Conservation (phyloP, 768 basidiomycete species). For the Macrolepiota dolichaula region DNA sequence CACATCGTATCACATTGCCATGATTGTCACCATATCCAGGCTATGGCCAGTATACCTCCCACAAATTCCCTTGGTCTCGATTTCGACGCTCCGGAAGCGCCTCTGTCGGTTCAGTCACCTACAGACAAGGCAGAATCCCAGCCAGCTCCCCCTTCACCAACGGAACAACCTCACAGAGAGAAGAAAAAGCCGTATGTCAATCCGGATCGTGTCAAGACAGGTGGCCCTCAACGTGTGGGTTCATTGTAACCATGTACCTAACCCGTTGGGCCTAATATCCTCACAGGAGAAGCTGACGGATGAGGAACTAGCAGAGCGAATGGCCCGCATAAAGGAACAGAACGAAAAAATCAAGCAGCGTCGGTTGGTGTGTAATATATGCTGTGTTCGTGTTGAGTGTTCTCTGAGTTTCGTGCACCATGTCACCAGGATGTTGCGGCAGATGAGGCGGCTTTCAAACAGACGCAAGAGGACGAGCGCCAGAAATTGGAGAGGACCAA, state of each 20-base stretch:
- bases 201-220: conserved; percentile 81
- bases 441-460: conserved; percentile 75
- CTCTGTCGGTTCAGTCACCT: conserved; percentile 10
- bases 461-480: conserved; percentile 65
- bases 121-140: conserved; percentile 10
- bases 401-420: not conserved
- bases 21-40: conserved; percentile 32
- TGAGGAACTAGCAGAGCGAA: conserved; percentile 64
- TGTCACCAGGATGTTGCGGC: conserved; percentile 66
- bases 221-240: conserved; percentile 68
- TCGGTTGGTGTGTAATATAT: conserved; percentile 42
- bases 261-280: not conserved
- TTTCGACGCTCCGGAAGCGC: conserved; percentile 42
- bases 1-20: conserved; percentile 13
- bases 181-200: conserved; percentile 79
- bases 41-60: conserved; percentile 24
- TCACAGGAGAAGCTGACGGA: conserved; percentile 64
- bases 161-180: conserved; percentile 28
- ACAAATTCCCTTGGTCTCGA: conserved; percentile 72
- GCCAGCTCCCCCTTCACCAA: conserved; percentile 15
- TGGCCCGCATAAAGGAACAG: conserved; percentile 67
- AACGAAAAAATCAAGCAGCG: conserved; percentile 78
- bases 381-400: not conserved
- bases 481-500: conserved; percentile 52
- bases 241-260: not conserved